Percentiles rank a stretch among this genome's conserved stretches.
Conservation (phyloP, 805 yeast species). For the Metschnikowia lachancei region DNA sequence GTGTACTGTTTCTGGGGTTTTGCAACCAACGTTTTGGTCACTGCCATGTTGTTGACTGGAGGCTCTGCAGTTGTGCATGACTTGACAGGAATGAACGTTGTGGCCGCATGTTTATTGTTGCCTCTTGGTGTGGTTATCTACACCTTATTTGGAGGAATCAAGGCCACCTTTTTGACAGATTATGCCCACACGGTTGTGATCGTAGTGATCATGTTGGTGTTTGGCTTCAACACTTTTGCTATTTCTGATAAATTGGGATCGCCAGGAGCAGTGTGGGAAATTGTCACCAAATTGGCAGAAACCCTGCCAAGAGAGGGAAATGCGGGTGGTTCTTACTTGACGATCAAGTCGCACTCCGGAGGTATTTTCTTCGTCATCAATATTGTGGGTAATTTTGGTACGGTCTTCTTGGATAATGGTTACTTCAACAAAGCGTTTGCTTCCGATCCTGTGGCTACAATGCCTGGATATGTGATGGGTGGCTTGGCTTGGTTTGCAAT, state of each 20-base stretch:
- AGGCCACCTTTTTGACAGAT: constrained; percentile 46
- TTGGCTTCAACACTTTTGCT: constrained; percentile 77
- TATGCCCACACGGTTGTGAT: constrained; percentile 53
- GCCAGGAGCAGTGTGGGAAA: constrained; percentile 76
- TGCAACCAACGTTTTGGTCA: constrained; percentile 84
- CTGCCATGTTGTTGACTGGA: constrained; percentile 89
- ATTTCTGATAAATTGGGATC: constrained; percentile 71
- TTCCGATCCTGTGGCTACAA: constrained; percentile 75
- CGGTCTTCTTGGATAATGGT: constrained; percentile 82
- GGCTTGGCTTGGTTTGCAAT: constrained; percentile 91
- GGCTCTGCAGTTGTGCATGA: constrained; percentile 81
- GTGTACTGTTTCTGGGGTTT: constrained; percentile 76
- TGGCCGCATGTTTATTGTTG: constrained; percentile 77
- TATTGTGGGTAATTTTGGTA: constrained; percentile 85
- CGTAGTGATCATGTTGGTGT: constrained; percentile 71
- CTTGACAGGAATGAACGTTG: constrained; percentile 78
- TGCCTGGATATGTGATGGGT: constrained; percentile 85
- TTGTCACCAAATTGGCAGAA: constrained; percentile 57
- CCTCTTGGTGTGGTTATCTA: constrained; percentile 69
- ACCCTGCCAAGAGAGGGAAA: constrained; percentile 72
- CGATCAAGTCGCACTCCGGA: constrained; percentile 82
- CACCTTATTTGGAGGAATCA: constrained; percentile 45
- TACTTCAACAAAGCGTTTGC: constrained; percentile 90
- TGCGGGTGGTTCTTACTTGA: constrained; percentile 81
- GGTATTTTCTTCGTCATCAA: constrained; percentile 87